Evolutionary conservation across 2,329 filamentous ascomycete species (phyloP), one percentile per base, ranked within the genome.

Genomic region (Colletotrichum shisoi): DNA sequence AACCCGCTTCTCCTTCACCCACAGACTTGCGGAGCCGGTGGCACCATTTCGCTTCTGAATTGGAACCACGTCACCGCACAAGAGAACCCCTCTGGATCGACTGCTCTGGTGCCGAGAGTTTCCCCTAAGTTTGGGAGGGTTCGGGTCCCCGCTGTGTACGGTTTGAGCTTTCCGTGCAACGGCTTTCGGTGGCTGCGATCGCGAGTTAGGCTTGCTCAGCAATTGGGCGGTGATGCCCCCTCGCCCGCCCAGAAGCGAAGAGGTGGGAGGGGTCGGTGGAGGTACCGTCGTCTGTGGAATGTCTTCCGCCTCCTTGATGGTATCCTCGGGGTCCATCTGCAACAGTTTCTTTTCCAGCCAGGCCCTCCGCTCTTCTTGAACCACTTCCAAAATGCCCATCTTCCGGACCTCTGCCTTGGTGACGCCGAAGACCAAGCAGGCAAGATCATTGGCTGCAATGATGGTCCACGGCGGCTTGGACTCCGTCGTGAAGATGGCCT

Each of bases 401-500:
- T 93, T 97, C 62, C 93, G 89, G 27, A 99, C 92, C 78, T 99
- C 95, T 4, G 92, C 92, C 74, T 93, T 92, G n/a, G 94, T 97
- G 11, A 99, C 93, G n/a, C 95, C 95, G 79, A 98, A 99, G n/a
- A 98, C 90, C 49, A 99, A 83, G 78, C 95, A 99, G 19, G 95
- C 95, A 56, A 99, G 83, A 76, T 99, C 95, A 75, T 99, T 99
- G 57, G 95, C 95, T 3, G 95, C 92, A 60, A 97, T 86, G 67
- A 99, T 97, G 1, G 94, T 99, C 91, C 93, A 99, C 3, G 94
- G 95, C 9, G 92, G 87, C 70, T 91, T 89, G 15, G 91, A 86
- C 77, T 96, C 92, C n/a, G 95, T 99, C 8, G 94, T 96, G 76
- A 99, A 99, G 64, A 99, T 97, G 60, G 95, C 95, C 77, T 99